These are phyloP conservation scores for Tricholoma sp. DNA, from an alignment of 768 basidiomycete species.

Conservation along the genomic window DNA sequence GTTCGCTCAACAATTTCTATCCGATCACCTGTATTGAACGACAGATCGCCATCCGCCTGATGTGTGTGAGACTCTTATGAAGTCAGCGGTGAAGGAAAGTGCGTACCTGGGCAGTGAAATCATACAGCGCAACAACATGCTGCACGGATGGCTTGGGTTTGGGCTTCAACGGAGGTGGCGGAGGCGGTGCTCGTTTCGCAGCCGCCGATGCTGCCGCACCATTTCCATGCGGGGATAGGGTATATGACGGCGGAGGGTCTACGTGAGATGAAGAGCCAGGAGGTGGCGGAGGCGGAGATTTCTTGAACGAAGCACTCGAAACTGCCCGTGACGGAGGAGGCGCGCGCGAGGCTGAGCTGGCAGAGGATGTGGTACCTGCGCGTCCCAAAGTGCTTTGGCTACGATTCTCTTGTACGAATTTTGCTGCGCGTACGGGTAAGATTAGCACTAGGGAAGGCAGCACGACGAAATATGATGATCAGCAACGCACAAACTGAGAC, in stretches of 20 bases:
- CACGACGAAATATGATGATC: background rate
- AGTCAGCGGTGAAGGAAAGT: background rate
- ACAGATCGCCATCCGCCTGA: constrained; percentile 87
- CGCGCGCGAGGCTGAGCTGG: constrained; percentile 33
- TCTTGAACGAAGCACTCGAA: constrained; percentile 34
- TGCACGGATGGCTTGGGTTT: constrained; percentile 71
- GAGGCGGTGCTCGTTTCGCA: constrained; percentile 79
- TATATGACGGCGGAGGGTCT: constrained; percentile 43
- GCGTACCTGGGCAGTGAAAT: constrained; percentile 83
- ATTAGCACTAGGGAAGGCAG: background rate
- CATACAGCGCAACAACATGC: constrained; percentile 92
- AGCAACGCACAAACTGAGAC: constrained; percentile 72
- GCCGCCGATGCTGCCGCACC: constrained; percentile 31
- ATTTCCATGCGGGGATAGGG: constrained; percentile 21
- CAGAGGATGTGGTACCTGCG: constrained; percentile 30
- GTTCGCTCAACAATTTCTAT: constrained; percentile 88
- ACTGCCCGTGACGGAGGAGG: constrained; percentile 22
- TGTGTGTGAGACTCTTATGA: constrained; percentile 1
- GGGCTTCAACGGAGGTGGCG: constrained; percentile 87
- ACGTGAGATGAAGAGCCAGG: constrained; percentile 30
- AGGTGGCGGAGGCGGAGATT: constrained; percentile 45
- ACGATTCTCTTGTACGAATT: constrained; percentile 56
- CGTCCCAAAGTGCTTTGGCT: constrained; percentile 28
- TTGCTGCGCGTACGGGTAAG: constrained; percentile 36
- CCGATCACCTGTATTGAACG: constrained; percentile 82